Evolutionary conservation across 148 eudicot genomes (phyloP).

Genomic region (Chenopodium suecicum): DNA sequence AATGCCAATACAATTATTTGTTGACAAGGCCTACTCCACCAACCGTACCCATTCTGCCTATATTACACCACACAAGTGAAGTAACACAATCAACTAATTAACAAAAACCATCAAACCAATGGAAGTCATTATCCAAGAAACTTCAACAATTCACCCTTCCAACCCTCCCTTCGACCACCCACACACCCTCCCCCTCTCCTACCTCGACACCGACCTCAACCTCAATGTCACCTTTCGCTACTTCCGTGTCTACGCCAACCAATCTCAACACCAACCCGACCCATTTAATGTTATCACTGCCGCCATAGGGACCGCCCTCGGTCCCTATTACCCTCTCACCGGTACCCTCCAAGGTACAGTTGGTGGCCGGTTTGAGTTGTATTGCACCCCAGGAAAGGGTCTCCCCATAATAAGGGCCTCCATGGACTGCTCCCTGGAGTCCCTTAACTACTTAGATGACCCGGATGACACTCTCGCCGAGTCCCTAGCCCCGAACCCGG

Average conservation of each 20-base stretch:
- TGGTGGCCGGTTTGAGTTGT: conserved; percentile 11
- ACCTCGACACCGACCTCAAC: conserved; percentile 72
- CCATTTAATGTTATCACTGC: conserved; percentile 46
- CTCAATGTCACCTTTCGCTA: conserved; percentile 63
- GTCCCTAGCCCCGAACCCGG: conserved; percentile 15
- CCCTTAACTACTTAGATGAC: conserved; percentile 17
- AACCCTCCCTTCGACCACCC: conserved; percentile 36
- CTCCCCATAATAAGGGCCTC: conserved; percentile 14
- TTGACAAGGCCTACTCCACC: no score
- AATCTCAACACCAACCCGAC: conserved; percentile 14
- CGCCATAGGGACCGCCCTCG: conserved; percentile 50
- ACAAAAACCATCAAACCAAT: not conserved
- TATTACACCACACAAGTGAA: no score
- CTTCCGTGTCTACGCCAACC: conserved; percentile 46
- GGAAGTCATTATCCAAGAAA: conserved; percentile 19
- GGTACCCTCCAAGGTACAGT: conserved; percentile 39
- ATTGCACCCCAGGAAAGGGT: not conserved
- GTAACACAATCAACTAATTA: no score
- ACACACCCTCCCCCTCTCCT: conserved; percentile 60
- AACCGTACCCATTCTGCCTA: no score
- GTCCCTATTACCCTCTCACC: conserved; percentile 47
- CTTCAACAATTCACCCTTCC: conserved; percentile 14
- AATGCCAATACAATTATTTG: no score
- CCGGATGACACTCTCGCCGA: conserved; percentile 16
- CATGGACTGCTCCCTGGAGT: conserved; percentile 16